These are phyloP conservation scores for Phalaenopsis equestris DNA, from an alignment of 106 monocot species.

Conservation along the genomic window DNA sequence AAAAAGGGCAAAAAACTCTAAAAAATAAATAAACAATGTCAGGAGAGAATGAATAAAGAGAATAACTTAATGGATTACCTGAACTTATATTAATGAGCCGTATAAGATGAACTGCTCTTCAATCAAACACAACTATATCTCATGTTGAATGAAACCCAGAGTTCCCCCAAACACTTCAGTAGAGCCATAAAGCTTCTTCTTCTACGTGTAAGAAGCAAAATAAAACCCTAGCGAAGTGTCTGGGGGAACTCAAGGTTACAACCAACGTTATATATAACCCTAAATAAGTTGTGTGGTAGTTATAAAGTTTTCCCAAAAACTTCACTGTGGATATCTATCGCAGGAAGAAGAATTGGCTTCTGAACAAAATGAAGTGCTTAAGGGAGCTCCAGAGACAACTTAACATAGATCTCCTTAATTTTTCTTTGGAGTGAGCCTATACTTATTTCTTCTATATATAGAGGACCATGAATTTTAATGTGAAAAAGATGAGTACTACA, in stretches of 20 bases:
- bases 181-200: neutral
- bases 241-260: neutral
- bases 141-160: neutral
- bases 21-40: too few relatives aligned
- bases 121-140: neutral
- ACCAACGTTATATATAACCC: neutral
- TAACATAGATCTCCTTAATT: too few relatives aligned
- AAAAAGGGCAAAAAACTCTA: too few relatives aligned
- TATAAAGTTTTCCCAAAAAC: neutral
- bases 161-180: conserved; percentile 6
- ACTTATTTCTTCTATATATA: too few relatives aligned
- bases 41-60: too few relatives aligned
- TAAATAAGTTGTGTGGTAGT: neutral
- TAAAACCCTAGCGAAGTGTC: neutral
- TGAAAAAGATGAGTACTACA: too few relatives aligned
- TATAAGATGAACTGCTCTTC: too few relatives aligned
- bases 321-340: neutral
- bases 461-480: too few relatives aligned
- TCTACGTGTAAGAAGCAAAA: neutral
- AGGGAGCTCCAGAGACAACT: neutral
- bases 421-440: too few relatives aligned
- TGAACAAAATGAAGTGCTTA: neutral
- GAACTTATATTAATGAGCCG: too few relatives aligned
- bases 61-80: too few relatives aligned
- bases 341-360: neutral